Evolutionary conservation across 2,329 filamentous ascomycete genomes (phyloP), one percentile per base, ranked within the genome.

Genomic region (Sclerotinia borealis): DNA sequence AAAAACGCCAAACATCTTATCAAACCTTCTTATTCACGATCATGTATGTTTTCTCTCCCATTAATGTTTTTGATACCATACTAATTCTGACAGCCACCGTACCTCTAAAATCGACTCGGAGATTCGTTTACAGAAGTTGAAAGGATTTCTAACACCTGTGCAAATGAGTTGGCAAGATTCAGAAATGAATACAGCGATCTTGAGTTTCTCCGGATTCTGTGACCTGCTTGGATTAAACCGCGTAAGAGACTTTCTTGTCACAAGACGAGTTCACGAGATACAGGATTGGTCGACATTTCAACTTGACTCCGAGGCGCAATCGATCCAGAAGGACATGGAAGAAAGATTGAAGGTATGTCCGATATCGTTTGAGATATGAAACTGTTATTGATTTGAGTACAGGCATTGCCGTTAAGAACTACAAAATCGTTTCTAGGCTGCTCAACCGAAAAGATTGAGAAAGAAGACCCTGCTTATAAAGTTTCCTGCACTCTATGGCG

Each of bases 1-100:
- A 93, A 71, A 92, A 93, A 72, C 85, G 93, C 37, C 86, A 91
- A 63, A 88, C 95, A 72, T 91, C 93, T 1, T 93, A 96, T 71
- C 90, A 87, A 69, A 93, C 92, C 11, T 93, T 98, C 67, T 81
- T 98, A 0, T 96, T 99, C 74, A 95, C 96, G 64, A 95, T 99
- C 66, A 88, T 95, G 85, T 89, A 78, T 73, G 81, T 74, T 47
- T 25, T 48, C 8, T 34, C 15, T 41, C 55, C 39, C 39, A 19
- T 39, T 13, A 49, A 22, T 34, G 1, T 13, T 59, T n/a, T 4
- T 29, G 29, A n/a, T 50, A 2, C 29, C 17, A 19, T 48, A 45
- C 49, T 56, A 47, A 63, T 41, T 48, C 25, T 47, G n/a, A 13
- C 62, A 90, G 89, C 70, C 93, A 98, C 76, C 91, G 95, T 65